Evolutionary conservation across 1,284 basidiomycete genomes (phyloP), one percentile per base, ranked within the genome.

Genomic region (Vanrija pseudolonga): DNA sequence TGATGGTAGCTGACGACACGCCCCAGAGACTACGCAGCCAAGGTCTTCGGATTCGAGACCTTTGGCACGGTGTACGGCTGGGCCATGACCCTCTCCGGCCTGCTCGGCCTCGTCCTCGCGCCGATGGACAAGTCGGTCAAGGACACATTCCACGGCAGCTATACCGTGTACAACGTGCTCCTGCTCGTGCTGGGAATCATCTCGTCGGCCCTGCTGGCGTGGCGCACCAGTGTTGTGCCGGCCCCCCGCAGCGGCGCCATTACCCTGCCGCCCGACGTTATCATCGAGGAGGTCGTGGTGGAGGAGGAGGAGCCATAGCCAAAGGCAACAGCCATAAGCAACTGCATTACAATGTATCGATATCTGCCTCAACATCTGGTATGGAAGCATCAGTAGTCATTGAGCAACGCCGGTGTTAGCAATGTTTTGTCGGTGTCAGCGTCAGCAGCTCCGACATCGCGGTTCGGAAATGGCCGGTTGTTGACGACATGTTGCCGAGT

Each of bases 51-150:
- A 52, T 72, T 73, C 43, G 57, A 61, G 32, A 73, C 65, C 4
- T 74, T 74, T 53, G 72, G 72, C 11, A 68, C 64, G 9, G 68
- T 74, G 17, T 68, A 71, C 46, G 68, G 72, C 3, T 61, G 76
- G 9, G 66, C 66, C 2, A 76, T 74, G 63, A 72, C 74, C n/a
- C 37, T 74, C 7, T 68, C 73, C 20, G 76, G 76, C 3, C 44
- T 75, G 7, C 64, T 76, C 46, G 75, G 73, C 4, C 56, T 77
- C 4, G 53, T 74, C 6, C 66, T 77, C 7, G 71, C 69, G 9
- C 73, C 74, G 0, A 63, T 65, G 19, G 62, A 51, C 41, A 15
- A 69, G 7, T 50, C 69, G n/a, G 68, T 72, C 38, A 76, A 76
- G 56, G 63, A 59, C 15, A 55, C 51, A 15, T 55, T 75, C 17